These are phyloP conservation scores for Phytopythium oedochilum DNA, from an alignment of 352 stramenopile genomes.

Conservation along the genomic window DNA sequence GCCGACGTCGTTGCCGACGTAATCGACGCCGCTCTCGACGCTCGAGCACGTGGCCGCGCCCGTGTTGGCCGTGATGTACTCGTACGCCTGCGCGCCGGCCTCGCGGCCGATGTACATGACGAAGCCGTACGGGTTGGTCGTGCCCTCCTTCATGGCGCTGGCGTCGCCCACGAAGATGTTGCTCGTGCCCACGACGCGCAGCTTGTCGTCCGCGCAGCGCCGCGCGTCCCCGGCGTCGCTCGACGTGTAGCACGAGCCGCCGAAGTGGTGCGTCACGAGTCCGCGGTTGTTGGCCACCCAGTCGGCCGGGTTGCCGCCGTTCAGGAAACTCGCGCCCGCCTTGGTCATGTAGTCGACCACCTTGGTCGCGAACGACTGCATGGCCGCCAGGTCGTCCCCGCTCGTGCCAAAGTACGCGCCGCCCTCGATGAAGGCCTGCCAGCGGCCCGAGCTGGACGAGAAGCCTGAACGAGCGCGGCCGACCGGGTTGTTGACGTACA, in stretches of 20 bases:
- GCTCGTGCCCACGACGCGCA: conserved; percentile 52
- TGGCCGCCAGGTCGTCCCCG: conserved; percentile 49
- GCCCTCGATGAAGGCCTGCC: conserved; percentile 30
- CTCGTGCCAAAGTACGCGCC: conserved; percentile 32
- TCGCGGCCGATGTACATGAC: conserved; percentile 71
- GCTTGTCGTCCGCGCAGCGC: conserved; percentile 54
- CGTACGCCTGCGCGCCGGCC: conserved; percentile 32
- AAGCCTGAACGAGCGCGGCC: conserved; percentile 42
- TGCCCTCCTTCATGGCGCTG: conserved; percentile 55
- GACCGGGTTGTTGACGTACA: conserved; percentile 69
- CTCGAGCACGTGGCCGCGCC: conserved; percentile 14
- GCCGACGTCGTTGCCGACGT: conserved; percentile 32
- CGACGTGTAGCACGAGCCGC: conserved; percentile 65
- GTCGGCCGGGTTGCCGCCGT: conserved; percentile 17
- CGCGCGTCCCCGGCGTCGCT: conserved; percentile 30
- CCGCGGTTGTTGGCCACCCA: conserved; percentile 34
- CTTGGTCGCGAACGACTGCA: conserved; percentile 38
- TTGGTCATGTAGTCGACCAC: conserved; percentile 34
- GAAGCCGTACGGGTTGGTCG: conserved; percentile 66
- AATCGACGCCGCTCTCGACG: conserved; percentile 34
- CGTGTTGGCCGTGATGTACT: conserved; percentile 17
- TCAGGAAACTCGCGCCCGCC: conserved; percentile 48
- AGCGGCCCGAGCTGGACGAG: conserved; percentile 25
- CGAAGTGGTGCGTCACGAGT: conserved; percentile 53
- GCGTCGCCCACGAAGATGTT: conserved; percentile 70